These are phyloP conservation scores for Karstenula rhodostoma DNA, from an alignment of 2,329 filamentous ascomycete species.

Conservation along the genomic window DNA sequence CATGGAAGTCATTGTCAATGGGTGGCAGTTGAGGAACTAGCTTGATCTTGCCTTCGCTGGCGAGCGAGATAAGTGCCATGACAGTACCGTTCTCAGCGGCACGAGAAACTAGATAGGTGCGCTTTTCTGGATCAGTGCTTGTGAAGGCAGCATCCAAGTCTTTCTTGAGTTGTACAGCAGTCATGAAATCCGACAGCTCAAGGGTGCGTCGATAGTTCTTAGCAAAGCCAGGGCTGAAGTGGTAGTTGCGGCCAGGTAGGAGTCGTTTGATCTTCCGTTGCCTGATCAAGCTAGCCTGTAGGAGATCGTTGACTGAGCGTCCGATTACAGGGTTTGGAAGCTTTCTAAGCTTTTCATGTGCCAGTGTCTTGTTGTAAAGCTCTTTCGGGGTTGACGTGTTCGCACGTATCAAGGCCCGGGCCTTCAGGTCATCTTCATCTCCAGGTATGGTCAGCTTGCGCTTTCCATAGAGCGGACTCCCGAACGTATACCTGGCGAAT, in stretches of 20 bases:
- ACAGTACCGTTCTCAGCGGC: slow-evolving; percentile 69
- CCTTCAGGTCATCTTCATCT: slow-evolving; percentile 31
- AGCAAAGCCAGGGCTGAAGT: slow-evolving; percentile 67
- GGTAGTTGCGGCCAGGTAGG: slow-evolving; percentile 66
- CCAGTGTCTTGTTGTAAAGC: slow-evolving; percentile 50
- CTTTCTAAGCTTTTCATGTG: slow-evolving; percentile 50
- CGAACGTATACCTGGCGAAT: slow-evolving; percentile 34
- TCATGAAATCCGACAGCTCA: slow-evolving; percentile 47
- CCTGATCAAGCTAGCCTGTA: slow-evolving; percentile 63
- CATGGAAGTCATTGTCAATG: slow-evolving; percentile 56
- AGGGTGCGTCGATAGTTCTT: slow-evolving; percentile 65
- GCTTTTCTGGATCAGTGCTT: slow-evolving; percentile 26
- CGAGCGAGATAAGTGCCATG: slow-evolving; percentile 72
- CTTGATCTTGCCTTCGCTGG: slow-evolving; percentile 65
- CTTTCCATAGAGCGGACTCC: slow-evolving; percentile 31
- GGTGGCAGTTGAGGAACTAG: slow-evolving; percentile 65
- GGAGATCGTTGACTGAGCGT: slow-evolving; percentile 64
- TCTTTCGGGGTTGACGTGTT: slow-evolving; percentile 53
- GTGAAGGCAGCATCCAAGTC: slow-evolving; percentile 65
- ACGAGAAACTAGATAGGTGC: slow-evolving; percentile 60
- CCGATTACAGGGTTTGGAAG: slow-evolving; percentile 46
- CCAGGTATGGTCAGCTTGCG: slow-evolving; percentile 7
- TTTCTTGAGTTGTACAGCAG: slow-evolving; percentile 68
- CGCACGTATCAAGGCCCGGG: slow-evolving; percentile 57
- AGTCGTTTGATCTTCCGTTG: slow-evolving; percentile 67